Evolutionary conservation across 176 grass and related monocot genomes (phyloP).

Genomic region (Oryza brachyantha): DNA sequence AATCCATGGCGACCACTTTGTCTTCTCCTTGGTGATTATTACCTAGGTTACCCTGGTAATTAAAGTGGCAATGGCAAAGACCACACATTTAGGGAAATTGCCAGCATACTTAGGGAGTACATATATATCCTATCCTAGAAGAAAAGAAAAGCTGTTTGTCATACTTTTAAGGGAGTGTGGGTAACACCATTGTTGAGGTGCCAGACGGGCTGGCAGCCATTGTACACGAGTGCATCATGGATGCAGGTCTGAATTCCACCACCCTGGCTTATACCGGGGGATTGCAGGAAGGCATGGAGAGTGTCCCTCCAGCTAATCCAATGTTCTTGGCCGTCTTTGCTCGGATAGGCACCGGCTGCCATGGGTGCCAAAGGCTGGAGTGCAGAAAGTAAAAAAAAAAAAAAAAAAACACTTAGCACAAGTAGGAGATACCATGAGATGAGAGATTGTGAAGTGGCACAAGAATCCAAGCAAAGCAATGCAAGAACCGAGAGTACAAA

Average conservation of each 20-base stretch:
- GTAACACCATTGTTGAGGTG: constrained; percentile 8
- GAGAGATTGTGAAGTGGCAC: not conserved
- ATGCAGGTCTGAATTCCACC: constrained; percentile 78
- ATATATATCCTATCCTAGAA: not conserved
- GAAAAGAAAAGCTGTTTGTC: not conserved
- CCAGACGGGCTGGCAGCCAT: constrained; percentile 26
- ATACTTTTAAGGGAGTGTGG: not conserved
- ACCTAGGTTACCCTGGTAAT: constrained; percentile 45
- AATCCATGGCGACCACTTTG: not conserved
- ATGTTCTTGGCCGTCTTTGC: constrained; percentile 14
- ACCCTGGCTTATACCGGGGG: constrained; percentile 35
- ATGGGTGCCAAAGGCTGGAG: constrained; percentile 3
- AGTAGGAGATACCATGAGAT: no score
- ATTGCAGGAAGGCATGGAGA: constrained; percentile 51
- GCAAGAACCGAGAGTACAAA: constrained; percentile 12
- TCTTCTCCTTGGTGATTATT: constrained; percentile 12
- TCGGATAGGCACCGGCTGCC: not conserved
- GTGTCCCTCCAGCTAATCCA: constrained; percentile 78
- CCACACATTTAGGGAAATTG: constrained; percentile 1
- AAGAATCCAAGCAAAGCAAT: not conserved
- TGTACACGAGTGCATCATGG: constrained; percentile 51
- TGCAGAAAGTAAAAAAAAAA: no score
- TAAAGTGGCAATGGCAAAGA: not conserved
- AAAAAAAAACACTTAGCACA: no score
- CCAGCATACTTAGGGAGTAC: no score